These are phyloP conservation scores for Fraxinus paxiana DNA, from an alignment of 305 asterid genomes.

Conservation along the genomic window DNA sequence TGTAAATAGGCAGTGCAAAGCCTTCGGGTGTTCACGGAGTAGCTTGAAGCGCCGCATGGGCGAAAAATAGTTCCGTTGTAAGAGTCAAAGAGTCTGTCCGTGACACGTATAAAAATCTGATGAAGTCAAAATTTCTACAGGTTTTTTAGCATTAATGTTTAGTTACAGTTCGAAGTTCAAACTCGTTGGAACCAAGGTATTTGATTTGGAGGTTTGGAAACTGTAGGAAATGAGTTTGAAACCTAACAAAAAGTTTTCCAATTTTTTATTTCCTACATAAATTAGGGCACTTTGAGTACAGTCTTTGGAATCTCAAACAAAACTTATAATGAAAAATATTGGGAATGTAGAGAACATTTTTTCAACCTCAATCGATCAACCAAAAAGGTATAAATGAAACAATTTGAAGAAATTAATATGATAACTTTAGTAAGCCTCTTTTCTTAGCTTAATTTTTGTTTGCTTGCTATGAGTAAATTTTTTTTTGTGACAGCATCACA, in stretches of 20 bases:
- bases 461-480: neutral
- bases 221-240: neutral
- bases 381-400: neutral
- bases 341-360: neutral
- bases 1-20: neutral
- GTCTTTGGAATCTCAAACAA: neutral
- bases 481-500: neutral
- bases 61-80: neutral
- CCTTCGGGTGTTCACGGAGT: neutral
- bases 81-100: neutral
- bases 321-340: neutral
- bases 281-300: neutral
- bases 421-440: neutral
- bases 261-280: neutral
- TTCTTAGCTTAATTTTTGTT: neutral
- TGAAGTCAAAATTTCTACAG: neutral
- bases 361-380: neutral
- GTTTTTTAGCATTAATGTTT: neutral
- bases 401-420: neutral
- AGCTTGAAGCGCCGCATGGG: neutral
- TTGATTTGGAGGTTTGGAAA: neutral
- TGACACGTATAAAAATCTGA: neutral
- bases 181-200: neutral
- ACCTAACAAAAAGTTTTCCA: neutral
- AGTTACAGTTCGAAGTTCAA: neutral